Evolutionary conservation across 306 rosid genomes (phyloP), one percentile per base, ranked within the genome.

Genomic region (Biancaea sappan): DNA sequence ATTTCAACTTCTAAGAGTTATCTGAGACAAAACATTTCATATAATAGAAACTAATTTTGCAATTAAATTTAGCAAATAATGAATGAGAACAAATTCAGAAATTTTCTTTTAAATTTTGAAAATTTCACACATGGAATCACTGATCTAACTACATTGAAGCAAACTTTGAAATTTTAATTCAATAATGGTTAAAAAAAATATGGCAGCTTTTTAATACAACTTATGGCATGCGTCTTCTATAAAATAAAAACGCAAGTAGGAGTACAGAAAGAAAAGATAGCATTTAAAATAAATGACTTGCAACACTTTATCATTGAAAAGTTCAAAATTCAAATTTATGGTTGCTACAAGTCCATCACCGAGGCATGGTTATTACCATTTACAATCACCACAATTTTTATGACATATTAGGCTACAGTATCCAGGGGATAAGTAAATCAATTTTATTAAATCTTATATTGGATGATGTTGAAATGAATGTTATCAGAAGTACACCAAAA

Each of bases 401-500:
- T 56, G 53, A 75, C 47, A 67, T 43, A 7, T n/a, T 56, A 24
- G 3, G 14, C 69, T 2, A 41, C n/a, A 13, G 31, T n/a, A 41
- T 14, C 14, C 15, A n/a, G 37, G 28, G 41, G n/a, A 24, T 43
- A 58, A 2, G 47, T 24, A 25, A 53, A 58, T 40, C 58, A 37
- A 15, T 70, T 40, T 22, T 13, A 35, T 51, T 43, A 25, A n/a
- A 32, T 9, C 34, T 34, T 26, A 2, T n/a, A 35, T 72, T 48
- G 31, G 34, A 71, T 21, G 60, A 54, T 38, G 57, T 29, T 25
- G 15, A 35, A 68, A 67, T 66, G 77, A 58, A 29, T 53, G 70
- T 53, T 59, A 75, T 26, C 40, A 69, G 28, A 15, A 52, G 48
- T 54, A 66, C 47, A 70, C 51, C 16, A 41, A 67, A 53, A 41